Percentiles rank a stretch among this genome's conserved stretches.
Conservation (phyloP, 805 yeast species). For the Monosporozyma aquatica region DNA sequence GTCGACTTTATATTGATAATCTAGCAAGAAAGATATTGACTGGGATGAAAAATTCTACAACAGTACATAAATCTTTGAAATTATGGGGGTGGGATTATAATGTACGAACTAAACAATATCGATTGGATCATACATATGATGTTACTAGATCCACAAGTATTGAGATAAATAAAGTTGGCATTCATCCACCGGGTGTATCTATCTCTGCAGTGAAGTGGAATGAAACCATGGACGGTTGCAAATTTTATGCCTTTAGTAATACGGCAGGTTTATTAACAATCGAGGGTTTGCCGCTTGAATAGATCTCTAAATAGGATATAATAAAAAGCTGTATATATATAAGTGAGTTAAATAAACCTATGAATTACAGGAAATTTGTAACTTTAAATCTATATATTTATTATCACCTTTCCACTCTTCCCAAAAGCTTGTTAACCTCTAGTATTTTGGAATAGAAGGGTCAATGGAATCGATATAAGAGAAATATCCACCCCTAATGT, state of each 20-base stretch:
- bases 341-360: too few relatives aligned
- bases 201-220: slow-evolving; percentile 52
- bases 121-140: slow-evolving; percentile 35
- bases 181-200: slow-evolving; percentile 43
- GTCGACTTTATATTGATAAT: slow-evolving; percentile 36
- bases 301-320: neutral
- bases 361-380: too few relatives aligned
- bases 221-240: slow-evolving; percentile 37
- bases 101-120: slow-evolving; percentile 31
- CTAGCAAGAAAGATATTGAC: slow-evolving; percentile 31
- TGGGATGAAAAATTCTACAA: slow-evolving; percentile 26
- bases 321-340: neutral
- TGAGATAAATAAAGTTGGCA: slow-evolving; percentile 25
- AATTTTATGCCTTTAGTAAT: slow-evolving; percentile 34
- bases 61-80: slow-evolving; percentile 26
- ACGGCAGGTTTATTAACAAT: slow-evolving; percentile 27
- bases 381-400: too few relatives aligned
- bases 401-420: too few relatives aligned
- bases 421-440: too few relatives aligned
- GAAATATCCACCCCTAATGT: slow-evolving; percentile 70
- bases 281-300: slow-evolving; percentile 13
- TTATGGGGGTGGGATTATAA: slow-evolving; percentile 36
- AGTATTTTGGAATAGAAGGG: slow-evolving; percentile 54
- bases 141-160: slow-evolving; percentile 22
- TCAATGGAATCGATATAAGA: slow-evolving; percentile 61